Percentiles rank a stretch among this genome's conserved stretches.
phyloP scores from a whole-genome alignment of 352 stramenopile genomes.

The Phytopythium chamaehyphon region DNA sequence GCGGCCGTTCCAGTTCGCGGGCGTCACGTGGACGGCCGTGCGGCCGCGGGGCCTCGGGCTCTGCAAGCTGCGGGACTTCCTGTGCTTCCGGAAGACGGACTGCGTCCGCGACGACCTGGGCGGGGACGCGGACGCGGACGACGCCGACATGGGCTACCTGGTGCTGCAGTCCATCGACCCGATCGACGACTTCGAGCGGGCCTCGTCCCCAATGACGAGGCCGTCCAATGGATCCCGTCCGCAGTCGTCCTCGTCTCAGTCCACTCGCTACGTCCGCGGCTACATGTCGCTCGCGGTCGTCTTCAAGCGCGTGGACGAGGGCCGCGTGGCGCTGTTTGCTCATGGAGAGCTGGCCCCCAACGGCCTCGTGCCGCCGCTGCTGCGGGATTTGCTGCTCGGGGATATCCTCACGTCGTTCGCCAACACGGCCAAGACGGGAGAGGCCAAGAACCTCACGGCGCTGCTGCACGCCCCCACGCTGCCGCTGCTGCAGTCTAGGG shows the following conservation, averaged over 20 bases:
- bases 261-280: slow-evolving; percentile 43
- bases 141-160: slow-evolving; percentile 65
- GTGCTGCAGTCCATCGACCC: slow-evolving; percentile 68
- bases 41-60: slow-evolving; percentile 50
- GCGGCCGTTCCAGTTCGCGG: slow-evolving; percentile 66
- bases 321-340: slow-evolving; percentile 61
- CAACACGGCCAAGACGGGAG: slow-evolving; percentile 56
- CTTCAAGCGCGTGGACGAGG: slow-evolving; percentile 54
- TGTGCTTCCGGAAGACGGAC: slow-evolving; percentile 83
- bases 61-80: slow-evolving; percentile 62
- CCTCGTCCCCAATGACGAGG: neutral
- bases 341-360: slow-evolving; percentile 63
- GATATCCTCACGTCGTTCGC: slow-evolving; percentile 55
- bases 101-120: slow-evolving; percentile 43
- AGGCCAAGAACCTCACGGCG: slow-evolving; percentile 72
- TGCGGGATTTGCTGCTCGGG: slow-evolving; percentile 55
- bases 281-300: slow-evolving; percentile 60
- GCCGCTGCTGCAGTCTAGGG: slow-evolving; percentile 2
- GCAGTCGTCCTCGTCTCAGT: slow-evolving; percentile 5
- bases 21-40: slow-evolving; percentile 67
- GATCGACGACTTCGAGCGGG: slow-evolving; percentile 18
- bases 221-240: neutral
- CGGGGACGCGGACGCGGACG: too few relatives aligned
- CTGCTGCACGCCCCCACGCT: slow-evolving; percentile 31
- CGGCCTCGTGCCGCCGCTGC: slow-evolving; percentile 42